Percentiles rank a stretch among this genome's conserved stretches.
Conservation (phyloP, 345 rosid species). For the Euphorbia pulcherrima region DNA sequence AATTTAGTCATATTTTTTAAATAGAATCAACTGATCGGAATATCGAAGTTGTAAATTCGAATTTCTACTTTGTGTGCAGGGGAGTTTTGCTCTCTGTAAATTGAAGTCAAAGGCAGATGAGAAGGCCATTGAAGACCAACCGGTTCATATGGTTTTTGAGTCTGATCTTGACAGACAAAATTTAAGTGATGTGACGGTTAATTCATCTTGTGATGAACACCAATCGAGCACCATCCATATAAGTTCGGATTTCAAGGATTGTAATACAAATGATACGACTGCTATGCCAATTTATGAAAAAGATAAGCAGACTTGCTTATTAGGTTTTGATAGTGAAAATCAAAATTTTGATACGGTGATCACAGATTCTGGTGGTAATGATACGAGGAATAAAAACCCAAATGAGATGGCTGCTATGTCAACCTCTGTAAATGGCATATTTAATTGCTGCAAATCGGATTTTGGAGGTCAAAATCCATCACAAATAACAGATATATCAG, state of each 20-base stretch:
- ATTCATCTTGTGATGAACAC: constrained; percentile 6
- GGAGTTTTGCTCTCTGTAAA: constrained; percentile 29
- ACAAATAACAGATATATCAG: neutral
- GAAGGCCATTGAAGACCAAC: neutral
- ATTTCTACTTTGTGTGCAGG: constrained; percentile 17
- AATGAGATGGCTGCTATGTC: neutral
- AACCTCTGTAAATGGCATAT: neutral
- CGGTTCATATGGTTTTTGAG: neutral
- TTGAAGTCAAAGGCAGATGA: constrained; percentile 21
- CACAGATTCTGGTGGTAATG: neutral
- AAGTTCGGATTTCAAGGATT: neutral
- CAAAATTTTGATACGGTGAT: neutral
- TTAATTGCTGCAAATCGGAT: neutral
- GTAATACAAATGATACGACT: too few species aligned
- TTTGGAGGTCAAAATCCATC: constrained; percentile 1
- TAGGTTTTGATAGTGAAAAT: neutral
- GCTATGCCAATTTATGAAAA: neutral
- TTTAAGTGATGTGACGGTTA: neutral
- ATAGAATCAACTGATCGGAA: too few species aligned
- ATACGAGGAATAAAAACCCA: neutral
- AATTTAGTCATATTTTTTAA: neutral
- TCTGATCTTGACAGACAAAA: neutral
- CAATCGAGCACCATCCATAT: neutral
- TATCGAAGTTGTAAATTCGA: neutral
- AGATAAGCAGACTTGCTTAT: neutral